phyloP scores from a whole-genome alignment of 306 rosid species.

The Dryas alaskensis region DNA sequence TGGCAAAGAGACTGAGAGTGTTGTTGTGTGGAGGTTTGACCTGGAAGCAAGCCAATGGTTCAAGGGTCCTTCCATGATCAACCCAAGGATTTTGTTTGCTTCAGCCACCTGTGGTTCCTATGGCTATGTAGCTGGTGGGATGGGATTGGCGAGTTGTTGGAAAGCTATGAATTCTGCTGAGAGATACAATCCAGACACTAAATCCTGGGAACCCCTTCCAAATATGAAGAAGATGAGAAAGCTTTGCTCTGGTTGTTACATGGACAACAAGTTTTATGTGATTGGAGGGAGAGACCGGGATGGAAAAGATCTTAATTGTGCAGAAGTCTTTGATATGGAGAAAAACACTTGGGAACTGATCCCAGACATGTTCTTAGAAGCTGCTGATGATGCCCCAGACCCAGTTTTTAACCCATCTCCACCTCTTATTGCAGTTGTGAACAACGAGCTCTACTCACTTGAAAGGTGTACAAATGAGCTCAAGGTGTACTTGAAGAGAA shows the following conservation, averaged over 20 bases:
- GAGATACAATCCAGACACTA: constrained; percentile 50
- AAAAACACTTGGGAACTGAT: constrained; percentile 57
- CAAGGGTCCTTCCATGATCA: constrained; percentile 70
- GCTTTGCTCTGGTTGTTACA: constrained; percentile 69
- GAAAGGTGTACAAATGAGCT: constrained; percentile 60
- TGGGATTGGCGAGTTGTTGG: constrained; percentile 30
- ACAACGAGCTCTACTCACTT: constrained; percentile 58
- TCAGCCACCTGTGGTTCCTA: constrained; percentile 59
- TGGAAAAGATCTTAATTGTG: constrained; percentile 49
- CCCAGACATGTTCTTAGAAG: constrained; percentile 57
- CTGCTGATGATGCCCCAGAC: constrained; percentile 1
- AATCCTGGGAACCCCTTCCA: constrained; percentile 63
- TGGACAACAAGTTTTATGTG: constrained; percentile 70
- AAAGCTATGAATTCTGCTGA: constrained; percentile 55
- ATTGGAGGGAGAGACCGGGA: constrained; percentile 68
- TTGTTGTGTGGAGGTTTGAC: constrained; percentile 61
- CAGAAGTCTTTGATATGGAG: constrained; percentile 55
- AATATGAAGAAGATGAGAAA: constrained; percentile 52
- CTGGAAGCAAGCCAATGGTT: constrained; percentile 50
- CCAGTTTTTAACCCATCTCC: constrained; percentile 44
- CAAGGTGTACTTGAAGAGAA: constrained; percentile 51
- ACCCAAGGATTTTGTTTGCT: constrained; percentile 73
- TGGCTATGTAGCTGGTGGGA: constrained; percentile 78
- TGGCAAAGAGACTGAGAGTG: constrained; percentile 57
- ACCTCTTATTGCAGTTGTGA: constrained; percentile 75